A percentile compares a stretch with the other conserved stretches of the same genome.
Evolutionary conservation across 306 rosid species (phyloP).

Genomic region (Sophora flavescens): DNA sequence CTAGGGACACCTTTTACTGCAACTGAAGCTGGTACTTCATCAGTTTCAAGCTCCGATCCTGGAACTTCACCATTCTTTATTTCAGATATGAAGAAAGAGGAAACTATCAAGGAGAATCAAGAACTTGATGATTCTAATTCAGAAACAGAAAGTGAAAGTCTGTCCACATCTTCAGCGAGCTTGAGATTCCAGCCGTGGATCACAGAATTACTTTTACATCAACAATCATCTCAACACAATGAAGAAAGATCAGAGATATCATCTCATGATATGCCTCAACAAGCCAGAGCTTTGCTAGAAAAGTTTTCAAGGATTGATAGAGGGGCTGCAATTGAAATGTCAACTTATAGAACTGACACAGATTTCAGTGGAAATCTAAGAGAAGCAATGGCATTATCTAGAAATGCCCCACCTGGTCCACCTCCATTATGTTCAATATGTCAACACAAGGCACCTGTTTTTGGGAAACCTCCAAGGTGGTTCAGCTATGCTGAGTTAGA

Average conservation of each 20-base stretch:
- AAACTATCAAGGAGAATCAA: constrained; percentile 65
- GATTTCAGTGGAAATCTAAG: constrained; percentile 85
- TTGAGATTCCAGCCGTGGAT: constrained; percentile 92
- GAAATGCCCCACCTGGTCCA: constrained; percentile 89
- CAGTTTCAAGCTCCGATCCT: constrained; percentile 92
- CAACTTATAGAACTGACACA: constrained; percentile 61
- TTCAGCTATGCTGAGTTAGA: constrained; percentile 93
- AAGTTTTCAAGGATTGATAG: constrained; percentile 73
- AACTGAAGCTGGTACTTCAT: constrained; percentile 89
- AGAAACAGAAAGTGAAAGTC: constrained; percentile 80
- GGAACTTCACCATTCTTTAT: constrained; percentile 91
- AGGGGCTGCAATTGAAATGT: constrained; percentile 68
- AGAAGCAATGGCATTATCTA: constrained; percentile 84
- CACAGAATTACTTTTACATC: constrained; percentile 69
- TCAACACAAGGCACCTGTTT: constrained; percentile 98
- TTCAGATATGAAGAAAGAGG: constrained; percentile 76
- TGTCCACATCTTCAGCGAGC: constrained; percentile 77
- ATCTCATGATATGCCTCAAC: constrained; percentile 60
- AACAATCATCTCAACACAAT: constrained; percentile 56
- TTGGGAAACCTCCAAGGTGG: constrained; percentile 97
- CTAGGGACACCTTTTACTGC: constrained; percentile 90
- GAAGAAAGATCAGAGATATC: constrained; percentile 62
- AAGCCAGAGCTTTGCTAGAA: constrained; percentile 63
- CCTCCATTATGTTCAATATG: constrained; percentile 98
- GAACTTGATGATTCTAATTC: constrained; percentile 77